These are phyloP conservation scores for Acmispon strigosus DNA, from an alignment of 306 rosid genomes.

Conservation along the genomic window DNA sequence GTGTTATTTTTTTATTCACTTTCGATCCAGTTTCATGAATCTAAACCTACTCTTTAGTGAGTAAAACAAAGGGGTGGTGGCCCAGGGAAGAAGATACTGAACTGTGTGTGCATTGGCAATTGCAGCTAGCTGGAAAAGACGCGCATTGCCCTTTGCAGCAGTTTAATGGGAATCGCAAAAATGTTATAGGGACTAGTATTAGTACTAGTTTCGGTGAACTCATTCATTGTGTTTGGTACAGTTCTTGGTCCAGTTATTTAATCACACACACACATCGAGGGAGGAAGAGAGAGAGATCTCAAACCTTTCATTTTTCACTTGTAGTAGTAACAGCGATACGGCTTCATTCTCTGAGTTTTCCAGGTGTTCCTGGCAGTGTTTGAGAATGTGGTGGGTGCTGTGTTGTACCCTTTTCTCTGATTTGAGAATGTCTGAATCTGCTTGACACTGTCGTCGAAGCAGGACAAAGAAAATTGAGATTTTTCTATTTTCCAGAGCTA, in stretches of 20 bases:
- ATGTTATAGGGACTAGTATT: no score
- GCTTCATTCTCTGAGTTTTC: slow-evolving; percentile 16
- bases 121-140: slow-evolving; percentile 31
- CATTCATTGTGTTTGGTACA: slow-evolving; percentile 22
- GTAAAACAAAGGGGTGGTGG: background rate
- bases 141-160: background rate
- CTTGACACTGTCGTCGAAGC: background rate
- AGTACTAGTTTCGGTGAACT: slow-evolving; percentile 17
- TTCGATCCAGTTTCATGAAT: no score
- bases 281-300: slow-evolving; percentile 10
- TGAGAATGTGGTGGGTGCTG: slow-evolving; percentile 8
- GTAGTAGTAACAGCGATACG: background rate
- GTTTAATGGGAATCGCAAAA: slow-evolving; percentile 4
- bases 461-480: background rate
- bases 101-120: slow-evolving; percentile 11
- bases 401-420: slow-evolving; percentile 8
- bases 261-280: background rate
- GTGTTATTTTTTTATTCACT: no score
- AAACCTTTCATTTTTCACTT: slow-evolving; percentile 4
- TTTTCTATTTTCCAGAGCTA: background rate
- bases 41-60: no score
- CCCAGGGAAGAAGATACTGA: slow-evolving; percentile 9
- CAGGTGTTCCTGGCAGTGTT: slow-evolving; percentile 26
- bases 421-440: slow-evolving; percentile 20
- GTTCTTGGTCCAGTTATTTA: background rate